Percentiles rank a stretch among this genome's conserved stretches.
Evolutionary conservation across 2,329 filamentous ascomycete species (phyloP).

Genomic region (Bipolaris gigantea): DNA sequence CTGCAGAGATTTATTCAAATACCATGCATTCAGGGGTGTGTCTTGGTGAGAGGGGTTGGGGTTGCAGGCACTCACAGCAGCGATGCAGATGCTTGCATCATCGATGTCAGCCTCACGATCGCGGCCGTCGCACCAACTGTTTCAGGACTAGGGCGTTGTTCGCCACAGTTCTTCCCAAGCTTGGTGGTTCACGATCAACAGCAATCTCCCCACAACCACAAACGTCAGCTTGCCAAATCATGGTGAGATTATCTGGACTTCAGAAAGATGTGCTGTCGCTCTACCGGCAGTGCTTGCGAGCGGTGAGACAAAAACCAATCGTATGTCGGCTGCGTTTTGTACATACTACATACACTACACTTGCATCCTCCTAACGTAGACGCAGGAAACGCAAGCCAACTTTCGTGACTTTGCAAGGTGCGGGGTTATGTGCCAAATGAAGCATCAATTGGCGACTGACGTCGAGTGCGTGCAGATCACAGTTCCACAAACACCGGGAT

Average conservation of each 20-base stretch:
- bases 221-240: constrained; percentile 10
- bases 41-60: neutral
- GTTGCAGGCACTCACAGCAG: neutral
- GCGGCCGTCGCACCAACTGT: constrained; percentile 6
- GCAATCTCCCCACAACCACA: neutral
- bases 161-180: neutral
- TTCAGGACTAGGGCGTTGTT: neutral
- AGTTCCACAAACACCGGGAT: constrained; percentile 72
- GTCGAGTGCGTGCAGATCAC: constrained; percentile 55
- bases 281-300: constrained; percentile 83
- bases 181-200: constrained; percentile 1
- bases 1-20: neutral
- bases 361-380: constrained; percentile 9
- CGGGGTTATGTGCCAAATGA: neutral
- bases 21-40: no score
- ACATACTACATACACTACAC: neutral
- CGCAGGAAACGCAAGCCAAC: constrained; percentile 59
- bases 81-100: constrained; percentile 8
- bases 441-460: constrained; percentile 4
- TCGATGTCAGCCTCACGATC: constrained; percentile 5
- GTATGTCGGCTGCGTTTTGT: constrained; percentile 52
- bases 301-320: constrained; percentile 75
- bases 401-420: constrained; percentile 68
- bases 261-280: constrained; percentile 85
- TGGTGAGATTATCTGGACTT: constrained; percentile 73